Percentiles rank a stretch among this genome's conserved stretches.
Conservation (phyloP, 2,329 filamentous ascomycete genomes). For the Penicillium aurantiogriseum region DNA sequence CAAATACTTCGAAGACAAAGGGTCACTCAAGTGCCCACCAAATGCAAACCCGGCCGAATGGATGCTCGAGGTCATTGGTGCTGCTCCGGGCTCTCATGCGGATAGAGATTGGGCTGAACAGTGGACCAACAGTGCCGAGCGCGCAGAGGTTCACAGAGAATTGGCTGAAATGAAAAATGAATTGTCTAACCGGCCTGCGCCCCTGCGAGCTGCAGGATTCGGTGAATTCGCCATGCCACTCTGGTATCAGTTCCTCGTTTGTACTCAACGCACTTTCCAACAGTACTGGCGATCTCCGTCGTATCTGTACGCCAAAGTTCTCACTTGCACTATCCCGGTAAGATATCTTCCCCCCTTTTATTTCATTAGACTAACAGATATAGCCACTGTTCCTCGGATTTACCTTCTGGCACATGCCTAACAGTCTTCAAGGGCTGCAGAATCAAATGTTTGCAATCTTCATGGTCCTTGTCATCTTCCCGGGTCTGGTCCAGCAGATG, state of each 20-base stretch:
- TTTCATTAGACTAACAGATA: background rate
- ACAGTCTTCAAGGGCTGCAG: slow-evolving; percentile 75
- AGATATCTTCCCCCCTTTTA: slow-evolving; percentile 41
- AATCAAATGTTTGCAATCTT: slow-evolving; percentile 89
- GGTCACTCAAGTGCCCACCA: slow-evolving; percentile 57
- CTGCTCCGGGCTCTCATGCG: slow-evolving; percentile 63
- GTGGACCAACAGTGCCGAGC: slow-evolving; percentile 61
- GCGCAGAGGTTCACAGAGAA: slow-evolving; percentile 53
- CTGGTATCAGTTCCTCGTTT: slow-evolving; percentile 62
- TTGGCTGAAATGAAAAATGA: slow-evolving; percentile 37
- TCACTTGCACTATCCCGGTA: slow-evolving; percentile 66
- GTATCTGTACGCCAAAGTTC: slow-evolving; percentile 80
- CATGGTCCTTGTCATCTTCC: slow-evolving; percentile 77
- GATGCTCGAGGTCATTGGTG: slow-evolving; percentile 62
- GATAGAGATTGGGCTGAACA: slow-evolving; percentile 64
- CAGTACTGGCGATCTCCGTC: slow-evolving; percentile 87
- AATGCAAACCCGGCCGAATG: slow-evolving; percentile 73
- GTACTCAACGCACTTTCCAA: slow-evolving; percentile 72
- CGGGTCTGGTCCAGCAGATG: slow-evolving; percentile 54
- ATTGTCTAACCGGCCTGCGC: slow-evolving; percentile 30
- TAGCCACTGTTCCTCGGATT: slow-evolving; percentile 75
- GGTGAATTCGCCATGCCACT: slow-evolving; percentile 79
- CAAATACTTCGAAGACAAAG: slow-evolving; percentile 64
- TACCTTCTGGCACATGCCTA: slow-evolving; percentile 70
- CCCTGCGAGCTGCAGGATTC: slow-evolving; percentile 54